phyloP scores from a whole-genome alignment of 2,329 filamentous ascomycete genomes.

The Pleurostoma richardsiae region DNA sequence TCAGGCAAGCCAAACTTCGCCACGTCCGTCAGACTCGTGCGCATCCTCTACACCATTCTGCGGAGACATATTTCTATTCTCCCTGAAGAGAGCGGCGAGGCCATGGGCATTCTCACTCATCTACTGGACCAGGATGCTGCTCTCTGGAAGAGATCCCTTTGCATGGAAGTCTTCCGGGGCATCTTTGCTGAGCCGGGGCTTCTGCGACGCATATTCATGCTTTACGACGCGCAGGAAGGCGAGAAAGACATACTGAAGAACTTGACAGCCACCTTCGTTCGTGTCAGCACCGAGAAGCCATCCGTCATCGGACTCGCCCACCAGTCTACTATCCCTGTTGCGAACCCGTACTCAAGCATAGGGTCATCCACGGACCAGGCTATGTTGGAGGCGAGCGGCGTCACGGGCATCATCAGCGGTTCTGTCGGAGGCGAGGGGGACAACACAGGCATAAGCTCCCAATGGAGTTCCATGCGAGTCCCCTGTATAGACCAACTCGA shows the following conservation, averaged over 20 bases:
- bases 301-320: slow-evolving; percentile 81
- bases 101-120: slow-evolving; percentile 75
- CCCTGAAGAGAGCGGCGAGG: slow-evolving; percentile 74
- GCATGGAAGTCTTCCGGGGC: slow-evolving; percentile 84
- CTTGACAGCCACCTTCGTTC: slow-evolving; percentile 83
- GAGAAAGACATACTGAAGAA: slow-evolving; percentile 75
- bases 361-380: slow-evolving; percentile 69
- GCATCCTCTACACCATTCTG: slow-evolving; percentile 78
- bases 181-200: slow-evolving; percentile 78
- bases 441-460: slow-evolving; percentile 75
- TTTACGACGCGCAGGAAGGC: slow-evolving; percentile 70
- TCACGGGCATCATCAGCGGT: slow-evolving; percentile 80
- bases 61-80: slow-evolving; percentile 73
- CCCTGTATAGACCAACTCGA: slow-evolving; percentile 93
- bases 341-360: slow-evolving; percentile 48
- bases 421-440: slow-evolving; percentile 61
- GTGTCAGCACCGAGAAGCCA: slow-evolving; percentile 87
- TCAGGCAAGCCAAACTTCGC: slow-evolving; percentile 77
- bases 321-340: slow-evolving; percentile 77
- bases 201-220: slow-evolving; percentile 71
- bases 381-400: slow-evolving; percentile 82
- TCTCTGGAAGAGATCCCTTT: slow-evolving; percentile 82
- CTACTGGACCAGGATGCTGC: slow-evolving; percentile 81
- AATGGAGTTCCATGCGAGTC: slow-evolving; percentile 85
- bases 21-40: slow-evolving; percentile 73